phyloP scores from a whole-genome alignment of 495 filamentous ascomycete genomes.

The Neurospora discreta region DNA sequence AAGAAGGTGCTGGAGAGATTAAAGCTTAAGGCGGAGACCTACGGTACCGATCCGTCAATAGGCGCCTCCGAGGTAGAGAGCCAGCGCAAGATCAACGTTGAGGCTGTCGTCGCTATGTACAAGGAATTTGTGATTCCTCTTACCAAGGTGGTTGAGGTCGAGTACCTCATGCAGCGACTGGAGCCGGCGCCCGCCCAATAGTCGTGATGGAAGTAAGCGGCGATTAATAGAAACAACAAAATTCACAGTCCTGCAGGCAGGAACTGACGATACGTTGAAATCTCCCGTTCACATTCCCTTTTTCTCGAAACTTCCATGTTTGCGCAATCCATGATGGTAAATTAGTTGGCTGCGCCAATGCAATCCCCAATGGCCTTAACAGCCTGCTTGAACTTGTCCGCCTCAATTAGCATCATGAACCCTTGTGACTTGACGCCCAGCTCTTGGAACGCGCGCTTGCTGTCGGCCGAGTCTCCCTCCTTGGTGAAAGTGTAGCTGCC shows the following conservation, averaged over 20 bases:
- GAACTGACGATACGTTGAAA: not conserved
- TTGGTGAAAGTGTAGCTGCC: constrained; percentile 67
- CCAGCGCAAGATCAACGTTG: constrained; percentile 70
- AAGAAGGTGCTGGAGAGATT: constrained; percentile 82
- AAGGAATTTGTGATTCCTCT: constrained; percentile 91
- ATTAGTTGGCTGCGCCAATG: constrained; percentile 32
- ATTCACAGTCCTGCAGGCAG: not conserved
- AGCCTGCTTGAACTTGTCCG: constrained; percentile 51
- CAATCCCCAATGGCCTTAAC: constrained; percentile 63
- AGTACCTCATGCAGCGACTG: constrained; percentile 92
- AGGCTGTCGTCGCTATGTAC: constrained; percentile 92
- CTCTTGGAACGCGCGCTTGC: constrained; percentile 89
- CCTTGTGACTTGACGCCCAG: constrained; percentile 77
- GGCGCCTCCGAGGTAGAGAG: constrained; percentile 16
- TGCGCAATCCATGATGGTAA: not conserved
- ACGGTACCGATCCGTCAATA: constrained; percentile 71
- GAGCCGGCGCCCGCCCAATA: constrained; percentile 20
- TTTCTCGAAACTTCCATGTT: not conserved
- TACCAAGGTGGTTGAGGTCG: constrained; percentile 94
- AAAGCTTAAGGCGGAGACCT: constrained; percentile 84
- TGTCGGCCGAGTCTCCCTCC: constrained; percentile 73
- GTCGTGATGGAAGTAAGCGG: not conserved
- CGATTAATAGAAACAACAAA: not conserved
- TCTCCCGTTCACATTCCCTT: not conserved
- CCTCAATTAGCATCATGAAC: constrained; percentile 69